phyloP scores from a whole-genome alignment of 768 basidiomycete species.

The Auriculariales sp. region DNA sequence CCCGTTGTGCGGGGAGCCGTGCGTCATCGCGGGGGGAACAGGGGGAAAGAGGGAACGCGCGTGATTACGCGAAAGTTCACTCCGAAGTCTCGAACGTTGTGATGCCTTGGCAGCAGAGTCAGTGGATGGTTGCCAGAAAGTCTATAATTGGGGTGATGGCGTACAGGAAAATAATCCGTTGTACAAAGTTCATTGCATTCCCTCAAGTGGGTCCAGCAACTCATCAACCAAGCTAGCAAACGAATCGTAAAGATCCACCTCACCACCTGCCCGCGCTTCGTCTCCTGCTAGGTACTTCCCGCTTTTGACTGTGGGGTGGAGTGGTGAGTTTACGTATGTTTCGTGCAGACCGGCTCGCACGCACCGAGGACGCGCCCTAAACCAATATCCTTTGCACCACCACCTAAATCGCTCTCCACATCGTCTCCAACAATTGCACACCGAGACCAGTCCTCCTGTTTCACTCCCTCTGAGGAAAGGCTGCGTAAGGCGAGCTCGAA shows the following conservation, averaged over 20 bases:
- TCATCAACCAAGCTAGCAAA: constrained; percentile 42
- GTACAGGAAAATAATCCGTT: too few relatives aligned
- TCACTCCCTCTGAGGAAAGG: constrained; percentile 16
- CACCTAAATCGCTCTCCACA: constrained; percentile 45
- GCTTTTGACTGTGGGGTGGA: constrained; percentile 42
- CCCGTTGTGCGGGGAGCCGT: too few relatives aligned
- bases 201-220: constrained; percentile 16
- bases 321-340: constrained; percentile 1
- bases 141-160: too few relatives aligned
- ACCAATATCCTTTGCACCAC: constrained; percentile 42
- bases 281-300: constrained; percentile 56
- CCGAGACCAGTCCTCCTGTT: constrained; percentile 10
- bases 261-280: constrained; percentile 25
- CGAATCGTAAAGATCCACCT: constrained; percentile 35
- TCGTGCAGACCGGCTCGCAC: constrained; percentile 11
- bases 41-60: too few relatives aligned
- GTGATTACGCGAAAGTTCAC: too few relatives aligned
- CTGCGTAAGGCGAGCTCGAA: constrained; percentile 42
- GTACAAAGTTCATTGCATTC: too few relatives aligned
- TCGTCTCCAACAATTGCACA: constrained; percentile 56
- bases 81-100: too few relatives aligned
- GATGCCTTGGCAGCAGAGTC: too few relatives aligned
- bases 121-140: too few relatives aligned
- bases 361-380: constrained; percentile 50
- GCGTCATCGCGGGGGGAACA: too few relatives aligned